These are phyloP conservation scores for Gautieria morchelliformis DNA, from an alignment of 768 basidiomycete species.

Conservation along the genomic window DNA sequence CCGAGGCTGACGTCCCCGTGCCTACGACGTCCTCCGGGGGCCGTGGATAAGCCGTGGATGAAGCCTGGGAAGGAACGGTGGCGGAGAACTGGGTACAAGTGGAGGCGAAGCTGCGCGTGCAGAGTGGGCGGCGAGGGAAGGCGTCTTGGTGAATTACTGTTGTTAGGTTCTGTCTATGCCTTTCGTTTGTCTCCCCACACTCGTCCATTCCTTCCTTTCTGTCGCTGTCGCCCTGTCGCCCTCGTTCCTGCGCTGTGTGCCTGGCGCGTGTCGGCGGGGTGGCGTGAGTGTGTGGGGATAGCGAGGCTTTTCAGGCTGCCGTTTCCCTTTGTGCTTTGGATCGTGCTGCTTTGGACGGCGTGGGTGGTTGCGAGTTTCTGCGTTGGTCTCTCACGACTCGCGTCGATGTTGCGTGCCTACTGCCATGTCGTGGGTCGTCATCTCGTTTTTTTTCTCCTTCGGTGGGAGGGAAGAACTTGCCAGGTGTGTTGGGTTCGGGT, in stretches of 20 bases:
- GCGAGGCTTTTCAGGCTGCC: background rate
- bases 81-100: background rate
- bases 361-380: too few relatives aligned
- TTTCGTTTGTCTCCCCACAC: background rate
- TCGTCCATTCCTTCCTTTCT: background rate
- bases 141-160: background rate
- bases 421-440: too few relatives aligned
- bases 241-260: background rate
- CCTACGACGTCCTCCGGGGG: background rate
- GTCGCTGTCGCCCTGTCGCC: background rate
- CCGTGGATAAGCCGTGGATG: conserved; percentile 48
- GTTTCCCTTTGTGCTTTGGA: too few relatives aligned
- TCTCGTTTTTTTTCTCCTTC: too few relatives aligned
- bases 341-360: too few relatives aligned
- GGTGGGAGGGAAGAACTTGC: too few relatives aligned
- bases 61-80: conserved; percentile 1
- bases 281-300: too few relatives aligned
- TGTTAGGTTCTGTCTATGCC: background rate
- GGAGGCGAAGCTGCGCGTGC: too few relatives aligned
- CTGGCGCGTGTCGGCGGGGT: background rate
- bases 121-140: background rate
- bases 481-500: too few relatives aligned
- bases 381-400: too few relatives aligned
- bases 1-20: background rate
- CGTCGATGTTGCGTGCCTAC: too few relatives aligned